Percentiles rank a stretch among this genome's conserved stretches.
phyloP scores from a whole-genome alignment of 768 basidiomycete species.

The Lactarius indigo region DNA sequence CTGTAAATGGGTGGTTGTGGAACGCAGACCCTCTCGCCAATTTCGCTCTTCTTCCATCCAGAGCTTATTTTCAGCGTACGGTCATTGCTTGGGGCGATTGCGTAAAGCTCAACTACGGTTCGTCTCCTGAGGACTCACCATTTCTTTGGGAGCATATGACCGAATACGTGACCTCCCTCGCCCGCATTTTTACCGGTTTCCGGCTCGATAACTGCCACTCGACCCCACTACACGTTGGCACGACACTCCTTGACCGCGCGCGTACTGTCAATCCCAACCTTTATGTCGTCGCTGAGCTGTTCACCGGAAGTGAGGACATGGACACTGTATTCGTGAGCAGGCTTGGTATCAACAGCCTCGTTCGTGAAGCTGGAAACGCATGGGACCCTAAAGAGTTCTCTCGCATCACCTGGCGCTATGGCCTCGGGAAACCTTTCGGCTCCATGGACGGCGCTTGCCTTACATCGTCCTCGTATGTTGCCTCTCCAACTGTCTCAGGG shows the following conservation, averaged over 20 bases:
- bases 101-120: constrained; percentile 94
- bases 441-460: constrained; percentile 93
- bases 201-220: constrained; percentile 99
- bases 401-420: constrained; percentile 82
- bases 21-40: constrained; percentile 89
- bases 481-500: constrained; percentile 77
- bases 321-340: constrained; percentile 88
- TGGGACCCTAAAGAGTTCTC: constrained; percentile 89
- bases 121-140: constrained; percentile 45
- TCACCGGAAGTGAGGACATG: constrained; percentile 93
- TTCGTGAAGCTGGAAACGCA: constrained; percentile 93
- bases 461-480: constrained; percentile 54
- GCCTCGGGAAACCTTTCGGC: constrained; percentile 91
- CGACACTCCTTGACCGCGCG: constrained; percentile 87
- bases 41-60: constrained; percentile 89
- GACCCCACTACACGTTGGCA: constrained; percentile 95
- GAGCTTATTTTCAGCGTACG: constrained; percentile 91
- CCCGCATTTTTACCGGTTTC: constrained; percentile 88
- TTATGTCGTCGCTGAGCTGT: constrained; percentile 97
- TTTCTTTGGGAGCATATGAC: constrained; percentile 91
- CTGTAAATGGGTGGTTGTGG: constrained; percentile 99
- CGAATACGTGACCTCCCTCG: constrained; percentile 76
- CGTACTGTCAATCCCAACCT: constrained; percentile 84
- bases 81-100: constrained; percentile 99
- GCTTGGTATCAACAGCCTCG: constrained; percentile 88